phyloP scores from a whole-genome alignment of 2,329 filamentous ascomycete genomes.

The Aspergillus neotritici region DNA sequence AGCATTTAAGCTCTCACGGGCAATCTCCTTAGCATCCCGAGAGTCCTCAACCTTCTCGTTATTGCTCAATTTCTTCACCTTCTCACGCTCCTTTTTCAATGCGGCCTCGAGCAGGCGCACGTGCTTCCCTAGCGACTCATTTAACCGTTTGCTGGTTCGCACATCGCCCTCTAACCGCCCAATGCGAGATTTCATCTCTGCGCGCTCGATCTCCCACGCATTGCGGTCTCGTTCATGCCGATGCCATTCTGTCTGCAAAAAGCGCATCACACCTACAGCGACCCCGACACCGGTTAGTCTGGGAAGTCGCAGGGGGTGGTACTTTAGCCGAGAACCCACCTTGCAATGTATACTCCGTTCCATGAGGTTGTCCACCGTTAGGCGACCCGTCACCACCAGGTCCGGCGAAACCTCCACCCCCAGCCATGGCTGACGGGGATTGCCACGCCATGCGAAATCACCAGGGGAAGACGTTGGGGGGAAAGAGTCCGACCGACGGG shows the following conservation, averaged over 20 bases:
- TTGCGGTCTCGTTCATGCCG: conserved; percentile 96
- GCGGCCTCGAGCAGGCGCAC: conserved; percentile 84
- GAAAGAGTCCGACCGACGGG: neutral
- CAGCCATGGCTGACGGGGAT: conserved; percentile 58
- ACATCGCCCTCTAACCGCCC: conserved; percentile 87
- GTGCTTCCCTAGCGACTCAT: conserved; percentile 85
- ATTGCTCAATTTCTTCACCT: conserved; percentile 53
- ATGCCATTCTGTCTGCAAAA: conserved; percentile 98
- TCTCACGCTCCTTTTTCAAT: conserved; percentile 72
- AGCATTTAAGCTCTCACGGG: conserved; percentile 40
- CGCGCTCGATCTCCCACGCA: conserved; percentile 97
- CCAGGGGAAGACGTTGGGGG: neutral
- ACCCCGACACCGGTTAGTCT: conserved; percentile 17
- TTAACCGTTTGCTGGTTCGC: conserved; percentile 77
- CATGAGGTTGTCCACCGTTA: conserved; percentile 49
- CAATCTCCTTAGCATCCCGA: conserved; percentile 42
- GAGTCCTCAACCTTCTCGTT: conserved; percentile 47
- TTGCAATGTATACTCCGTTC: conserved; percentile 68
- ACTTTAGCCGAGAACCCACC: conserved; percentile 42
- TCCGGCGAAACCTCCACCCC: conserved; percentile 49
- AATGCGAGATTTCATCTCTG: conserved; percentile 98
- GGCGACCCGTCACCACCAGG: conserved; percentile 38
- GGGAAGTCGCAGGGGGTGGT: neutral
- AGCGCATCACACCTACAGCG: conserved; percentile 85
- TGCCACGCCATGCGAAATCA: conserved; percentile 60